Evolutionary conservation across 805 yeast species (phyloP), one percentile per base, ranked within the genome.

Genomic region (Schwanniomyces polymorphus): DNA sequence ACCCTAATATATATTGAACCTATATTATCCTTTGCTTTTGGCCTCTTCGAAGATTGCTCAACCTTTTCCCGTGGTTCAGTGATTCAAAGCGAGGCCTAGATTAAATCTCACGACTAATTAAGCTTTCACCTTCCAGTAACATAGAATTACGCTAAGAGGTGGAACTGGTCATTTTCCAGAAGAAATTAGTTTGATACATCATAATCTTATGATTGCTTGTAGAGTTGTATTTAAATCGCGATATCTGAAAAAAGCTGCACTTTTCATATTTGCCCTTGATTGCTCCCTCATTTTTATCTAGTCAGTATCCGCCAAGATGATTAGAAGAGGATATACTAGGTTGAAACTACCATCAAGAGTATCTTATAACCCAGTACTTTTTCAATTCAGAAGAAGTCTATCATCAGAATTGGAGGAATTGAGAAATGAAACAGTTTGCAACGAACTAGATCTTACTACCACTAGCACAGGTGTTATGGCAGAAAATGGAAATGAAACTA

Each of bases 11-110:
- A 4, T 28, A 28, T 11, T 28, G 14, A 11, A 28, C 33, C 12
- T 28, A 28, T 6, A 11, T 11, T 28, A 28, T 11, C 33, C 14
- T 11, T 21, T 21, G 16, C 39, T 18, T 2, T n/a, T 60, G 77
- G 61, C 78, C 68, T 70, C 76, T 72, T 74, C 79, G 79, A 74
- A 74, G 79, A 73, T 74, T 71, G 66, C 52, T 62, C 63, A 61
- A 61, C 67, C 70, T 58, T 52, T 54, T 51, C 55, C 58, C 44
- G 67, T 74, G 73, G 76, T 67, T 55, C 67, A 56, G 58, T 56
- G 76, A 74, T 74, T 74, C 79, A 74, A 74, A 74, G 74, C 72
- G 77, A 67, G 61, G 78, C 74, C 78, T 57, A 74, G 74, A 72
- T 42, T 54, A 46, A 43, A 21, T 38, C 33, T 51, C 63, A 52